These are phyloP conservation scores for Phialophora tarda DNA, from an alignment of 2,329 filamentous ascomycete species.

Conservation along the genomic window DNA sequence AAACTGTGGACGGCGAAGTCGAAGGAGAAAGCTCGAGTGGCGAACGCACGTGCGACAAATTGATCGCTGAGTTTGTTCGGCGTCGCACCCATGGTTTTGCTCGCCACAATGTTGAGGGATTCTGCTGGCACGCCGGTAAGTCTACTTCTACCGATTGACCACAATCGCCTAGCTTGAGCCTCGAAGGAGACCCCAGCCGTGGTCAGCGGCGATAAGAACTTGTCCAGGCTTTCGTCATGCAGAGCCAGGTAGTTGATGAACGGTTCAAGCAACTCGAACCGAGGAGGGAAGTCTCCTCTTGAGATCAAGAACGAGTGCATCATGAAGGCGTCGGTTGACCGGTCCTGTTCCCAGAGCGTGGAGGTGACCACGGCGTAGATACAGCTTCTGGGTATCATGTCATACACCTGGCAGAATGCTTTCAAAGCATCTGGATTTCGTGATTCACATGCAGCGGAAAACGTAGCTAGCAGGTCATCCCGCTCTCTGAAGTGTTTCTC, in stretches of 20 bases:
- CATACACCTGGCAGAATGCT: slow-evolving; percentile 52
- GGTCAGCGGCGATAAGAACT: slow-evolving; percentile 36
- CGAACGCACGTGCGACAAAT: slow-evolving; percentile 81
- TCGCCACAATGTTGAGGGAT: slow-evolving; percentile 38
- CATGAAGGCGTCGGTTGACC: slow-evolving; percentile 48
- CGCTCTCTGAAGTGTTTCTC: slow-evolving; percentile 30
- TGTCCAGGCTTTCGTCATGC: slow-evolving; percentile 38
- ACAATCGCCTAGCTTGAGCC: slow-evolving; percentile 29
- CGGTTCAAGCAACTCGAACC: slow-evolving; percentile 47
- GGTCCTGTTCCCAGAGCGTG: slow-evolving; percentile 46
- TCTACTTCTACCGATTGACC: slow-evolving; percentile 28
- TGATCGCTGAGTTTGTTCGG: slow-evolving; percentile 66
- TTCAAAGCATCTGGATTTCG: slow-evolving; percentile 41
- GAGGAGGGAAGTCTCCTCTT: slow-evolving; percentile 51
- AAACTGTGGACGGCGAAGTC: slow-evolving; percentile 74
- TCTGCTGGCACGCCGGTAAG: slow-evolving; percentile 39
- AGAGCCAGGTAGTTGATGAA: slow-evolving; percentile 49
- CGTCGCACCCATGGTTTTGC: slow-evolving; percentile 28
- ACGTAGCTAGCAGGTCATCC: slow-evolving; percentile 31
- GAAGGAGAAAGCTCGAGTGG: slow-evolving; percentile 73
- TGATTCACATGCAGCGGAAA: slow-evolving; percentile 33
- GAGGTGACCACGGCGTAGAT: slow-evolving; percentile 54
- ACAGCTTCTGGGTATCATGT: slow-evolving; percentile 45
- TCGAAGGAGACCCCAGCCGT: slow-evolving; percentile 39
- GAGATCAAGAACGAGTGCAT: slow-evolving; percentile 56